Conservation (phyloP, 2,329 filamentous ascomycete genomes). For the Didymella sp. region DNA sequence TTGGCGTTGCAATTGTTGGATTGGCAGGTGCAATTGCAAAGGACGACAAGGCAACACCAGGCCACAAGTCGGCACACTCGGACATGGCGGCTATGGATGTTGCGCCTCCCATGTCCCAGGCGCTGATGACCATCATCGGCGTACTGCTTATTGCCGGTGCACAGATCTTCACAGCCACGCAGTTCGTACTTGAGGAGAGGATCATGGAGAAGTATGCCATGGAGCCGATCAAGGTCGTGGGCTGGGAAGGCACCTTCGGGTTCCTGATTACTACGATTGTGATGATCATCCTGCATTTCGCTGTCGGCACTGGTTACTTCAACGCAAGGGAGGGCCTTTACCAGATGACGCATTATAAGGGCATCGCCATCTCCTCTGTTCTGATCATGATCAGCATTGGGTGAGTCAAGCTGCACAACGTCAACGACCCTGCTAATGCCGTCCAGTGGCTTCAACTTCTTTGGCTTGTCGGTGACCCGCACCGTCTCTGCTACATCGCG, state of each 20-base stretch:
- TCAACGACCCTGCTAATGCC: slow-evolving; percentile 20
- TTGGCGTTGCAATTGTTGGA: slow-evolving; percentile 88
- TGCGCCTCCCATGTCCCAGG: slow-evolving; percentile 53
- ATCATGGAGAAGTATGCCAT: slow-evolving; percentile 81
- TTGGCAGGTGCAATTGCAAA: slow-evolving; percentile 84
- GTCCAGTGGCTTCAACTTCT: slow-evolving; percentile 93
- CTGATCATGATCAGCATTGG: slow-evolving; percentile 98
- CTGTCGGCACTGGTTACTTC: slow-evolving; percentile 85
- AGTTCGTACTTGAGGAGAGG: slow-evolving; percentile 95
- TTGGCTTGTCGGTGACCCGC: slow-evolving; percentile 90
- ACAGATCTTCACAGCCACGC: slow-evolving; percentile 94
- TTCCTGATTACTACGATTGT: slow-evolving; percentile 78
- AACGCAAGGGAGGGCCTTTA: slow-evolving; percentile 86
- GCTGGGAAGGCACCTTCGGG: slow-evolving; percentile 95
- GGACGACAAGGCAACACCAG: slow-evolving; percentile 62
- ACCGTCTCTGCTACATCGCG: slow-evolving; percentile 89
- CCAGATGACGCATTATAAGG: slow-evolving; percentile 75
- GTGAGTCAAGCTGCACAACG: slow-evolving; percentile 59
- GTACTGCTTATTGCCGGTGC: slow-evolving; percentile 90
- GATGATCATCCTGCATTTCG: slow-evolving; percentile 81
- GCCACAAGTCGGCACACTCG: slow-evolving; percentile 32
- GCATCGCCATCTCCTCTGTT: slow-evolving; percentile 78
- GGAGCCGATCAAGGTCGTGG: slow-evolving; percentile 88
- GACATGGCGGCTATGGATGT: slow-evolving; percentile 34
- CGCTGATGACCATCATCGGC: slow-evolving; percentile 77